These are phyloP conservation scores for Coniochaeta prunicola DNA, from an alignment of 2,329 filamentous ascomycete species.

Conservation along the genomic window DNA sequence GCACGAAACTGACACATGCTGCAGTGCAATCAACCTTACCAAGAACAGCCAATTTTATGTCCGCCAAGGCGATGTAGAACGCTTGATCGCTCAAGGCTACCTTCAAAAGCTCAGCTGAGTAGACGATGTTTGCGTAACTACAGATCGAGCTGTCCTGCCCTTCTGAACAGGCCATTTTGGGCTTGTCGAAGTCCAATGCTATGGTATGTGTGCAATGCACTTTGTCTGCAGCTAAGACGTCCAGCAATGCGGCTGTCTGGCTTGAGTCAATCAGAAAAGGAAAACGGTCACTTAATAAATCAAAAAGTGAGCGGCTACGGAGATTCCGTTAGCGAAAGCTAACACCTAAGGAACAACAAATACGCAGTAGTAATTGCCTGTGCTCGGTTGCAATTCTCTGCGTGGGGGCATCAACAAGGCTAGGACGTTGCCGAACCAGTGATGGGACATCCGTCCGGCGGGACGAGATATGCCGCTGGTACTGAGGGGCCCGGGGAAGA, in stretches of 20 bases:
- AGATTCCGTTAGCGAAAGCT: slow-evolving; percentile 11
- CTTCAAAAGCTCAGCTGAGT: slow-evolving; percentile 77
- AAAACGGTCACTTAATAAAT: neutral
- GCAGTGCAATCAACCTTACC: slow-evolving; percentile 84
- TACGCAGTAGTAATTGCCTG: neutral
- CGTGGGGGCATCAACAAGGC: neutral
- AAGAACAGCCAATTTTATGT: slow-evolving; percentile 99
- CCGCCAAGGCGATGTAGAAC: slow-evolving; percentile 88
- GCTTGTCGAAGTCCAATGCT: no score
- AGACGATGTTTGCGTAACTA: neutral
- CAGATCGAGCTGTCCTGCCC: no score
- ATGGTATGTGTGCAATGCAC: neutral
- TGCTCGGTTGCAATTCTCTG: neutral
- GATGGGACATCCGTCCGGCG: neutral
- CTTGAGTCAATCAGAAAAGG: neutral
- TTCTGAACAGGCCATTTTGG: no score
- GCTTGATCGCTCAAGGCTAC: slow-evolving; percentile 89
- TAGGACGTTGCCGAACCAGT: neutral
- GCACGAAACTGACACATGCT: slow-evolving; percentile 15
- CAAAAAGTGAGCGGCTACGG: neutral
- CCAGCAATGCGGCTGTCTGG: neutral
- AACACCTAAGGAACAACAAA: slow-evolving; percentile 16
- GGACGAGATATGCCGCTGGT: neutral
- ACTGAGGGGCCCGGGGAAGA: neutral
- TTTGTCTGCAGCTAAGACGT: neutral